phyloP scores from a whole-genome alignment of 1,139 yeast genomes.

The Blastobotrys buckinghamii region DNA sequence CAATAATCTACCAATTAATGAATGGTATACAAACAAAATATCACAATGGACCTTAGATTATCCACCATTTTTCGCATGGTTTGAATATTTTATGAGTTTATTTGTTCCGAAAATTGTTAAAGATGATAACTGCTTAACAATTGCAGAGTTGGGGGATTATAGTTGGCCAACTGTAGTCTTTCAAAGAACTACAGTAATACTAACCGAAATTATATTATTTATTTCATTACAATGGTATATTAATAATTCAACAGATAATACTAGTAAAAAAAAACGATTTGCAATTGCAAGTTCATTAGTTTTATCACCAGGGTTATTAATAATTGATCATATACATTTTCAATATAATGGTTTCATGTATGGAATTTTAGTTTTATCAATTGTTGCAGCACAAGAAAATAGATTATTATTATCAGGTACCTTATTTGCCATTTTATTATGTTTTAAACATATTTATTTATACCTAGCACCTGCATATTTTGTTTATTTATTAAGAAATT shows the following conservation, averaged over 20 bases:
- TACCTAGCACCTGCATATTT: conserved; percentile 95
- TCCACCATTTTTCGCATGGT: conserved; percentile 96
- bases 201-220: conserved; percentile 68
- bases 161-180: conserved; percentile 75
- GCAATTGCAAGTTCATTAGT: conserved; percentile 80
- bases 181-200: conserved; percentile 75
- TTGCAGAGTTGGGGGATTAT: conserved; percentile 59
- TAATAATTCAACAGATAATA: conserved; percentile 40
- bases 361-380: conserved; percentile 69
- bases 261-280: conserved; percentile 42
- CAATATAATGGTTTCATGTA: conserved; percentile 93
- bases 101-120: conserved; percentile 59
- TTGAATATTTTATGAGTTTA: conserved; percentile 73
- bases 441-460: conserved; percentile 90
- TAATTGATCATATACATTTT: conserved; percentile 90
- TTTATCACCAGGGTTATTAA: conserved; percentile 80
- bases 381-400: conserved; percentile 61
- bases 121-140: conserved; percentile 72
- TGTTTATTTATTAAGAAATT: conserved; percentile 65
- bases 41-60: conserved; percentile 96
- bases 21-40: conserved; percentile 83
- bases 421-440: conserved; percentile 68
- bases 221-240: conserved; percentile 67
- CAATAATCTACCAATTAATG: conserved; percentile 58
- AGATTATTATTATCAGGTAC: conserved; percentile 60